phyloP scores from a whole-genome alignment of 2,329 filamentous ascomycete genomes.

The Ophiostoma novo-ulmi region DNA sequence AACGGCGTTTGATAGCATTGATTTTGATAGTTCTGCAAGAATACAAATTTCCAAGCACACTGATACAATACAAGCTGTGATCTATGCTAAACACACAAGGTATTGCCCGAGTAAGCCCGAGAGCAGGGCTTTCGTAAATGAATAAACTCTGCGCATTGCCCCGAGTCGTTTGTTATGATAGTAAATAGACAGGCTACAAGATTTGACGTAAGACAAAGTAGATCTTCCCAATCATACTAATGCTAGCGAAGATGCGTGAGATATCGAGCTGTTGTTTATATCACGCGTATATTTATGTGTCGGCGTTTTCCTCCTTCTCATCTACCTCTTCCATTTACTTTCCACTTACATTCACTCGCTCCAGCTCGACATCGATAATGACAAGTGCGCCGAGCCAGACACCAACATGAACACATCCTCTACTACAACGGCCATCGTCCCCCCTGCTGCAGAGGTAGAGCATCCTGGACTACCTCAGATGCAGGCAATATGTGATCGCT shows the following conservation, averaged over 20 bases:
- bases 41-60: neutral
- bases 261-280: neutral
- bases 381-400: neutral
- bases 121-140: neutral
- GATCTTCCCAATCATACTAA: neutral
- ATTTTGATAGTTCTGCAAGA: no score
- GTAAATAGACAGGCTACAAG: neutral
- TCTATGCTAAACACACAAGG: no score
- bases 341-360: neutral
- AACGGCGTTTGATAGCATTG: neutral
- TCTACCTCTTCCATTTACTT: neutral
- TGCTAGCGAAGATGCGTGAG: neutral
- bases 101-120: no score
- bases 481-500: constrained; percentile 4
- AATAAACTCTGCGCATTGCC: neutral
- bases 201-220: neutral
- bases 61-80: no score
- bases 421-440: neutral
- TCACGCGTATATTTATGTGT: neutral
- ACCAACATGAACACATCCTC: neutral
- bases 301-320: neutral
- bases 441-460: neutral
- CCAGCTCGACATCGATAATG: neutral
- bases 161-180: neutral
- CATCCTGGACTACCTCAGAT: neutral